Evolutionary conservation across 169 alveolate genomes (phyloP), one percentile per base, ranked within the genome.

Genomic region (Theileria annulata): DNA sequence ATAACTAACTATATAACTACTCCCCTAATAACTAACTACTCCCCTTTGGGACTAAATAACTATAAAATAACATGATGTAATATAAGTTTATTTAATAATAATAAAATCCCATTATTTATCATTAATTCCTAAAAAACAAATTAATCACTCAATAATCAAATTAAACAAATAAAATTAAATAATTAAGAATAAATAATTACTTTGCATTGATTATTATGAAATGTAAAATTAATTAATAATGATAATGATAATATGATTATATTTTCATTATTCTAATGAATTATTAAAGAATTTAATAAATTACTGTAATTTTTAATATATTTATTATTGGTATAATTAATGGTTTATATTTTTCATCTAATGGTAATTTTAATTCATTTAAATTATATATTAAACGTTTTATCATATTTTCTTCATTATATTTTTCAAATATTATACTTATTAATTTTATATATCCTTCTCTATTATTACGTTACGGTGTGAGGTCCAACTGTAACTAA

Each of bases 171-270:
- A 10, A 56, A 19, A 28, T 6, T 56, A 56, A 56, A 19, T 10
- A 10, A 28, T 10, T 8, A 56, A 56, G 23, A 3, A 56, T 21
- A 64, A 21, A 37, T 51, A 49, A 48, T 19, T 19, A 71, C 88
- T 85, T 82, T 82, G 80, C 54, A 76, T 10, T 30, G 31, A 0
- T 6, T 48, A 35, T 75, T 51, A 59, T 82, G 78, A 70, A 47
- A 82, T 54, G 85, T 82, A 60, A 82, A 82, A 67, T 82, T 82
- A 3, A 78, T 74, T 35, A 82, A 49, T 0, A 82, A 54, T 1
- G 88, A 75, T 12, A 78, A 27, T 42, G 58, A 21, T 48, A 71
- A 31, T 4, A n/a, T 23, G 15, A 47, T 71, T 31, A 56, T 23
- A 9, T 71, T 71, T 23, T 31, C 51, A 25, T 54, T 71, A 47